phyloP scores from a whole-genome alignment of 139 green algal species.

The Edaphochlamys debaryana region DNA sequence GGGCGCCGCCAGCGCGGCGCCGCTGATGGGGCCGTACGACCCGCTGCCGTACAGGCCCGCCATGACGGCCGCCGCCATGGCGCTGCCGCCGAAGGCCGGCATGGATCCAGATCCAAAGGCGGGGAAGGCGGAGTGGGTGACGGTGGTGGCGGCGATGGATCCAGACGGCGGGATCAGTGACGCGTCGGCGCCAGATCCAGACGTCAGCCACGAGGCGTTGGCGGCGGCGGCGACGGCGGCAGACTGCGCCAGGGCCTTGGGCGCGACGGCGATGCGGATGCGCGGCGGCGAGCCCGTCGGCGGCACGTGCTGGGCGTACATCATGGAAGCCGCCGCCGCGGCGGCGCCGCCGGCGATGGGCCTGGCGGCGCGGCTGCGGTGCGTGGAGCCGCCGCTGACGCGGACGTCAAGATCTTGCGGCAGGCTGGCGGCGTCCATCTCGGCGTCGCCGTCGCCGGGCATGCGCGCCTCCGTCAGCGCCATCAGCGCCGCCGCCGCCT shows the following conservation, averaged over 20 bases:
- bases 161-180: not conserved
- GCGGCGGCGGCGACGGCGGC: not conserved
- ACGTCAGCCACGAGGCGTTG: not conserved
- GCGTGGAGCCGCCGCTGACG: no score
- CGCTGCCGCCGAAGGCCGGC: not conserved
- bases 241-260: slow-evolving; percentile 4
- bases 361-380: slow-evolving; percentile 18
- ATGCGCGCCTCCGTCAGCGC: not conserved
- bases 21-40: not conserved
- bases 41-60: not conserved
- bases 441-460: not conserved
- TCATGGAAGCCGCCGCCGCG: not conserved
- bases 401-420: no score
- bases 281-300: not conserved
- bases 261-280: slow-evolving; percentile 12
- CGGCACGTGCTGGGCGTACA: not conserved
- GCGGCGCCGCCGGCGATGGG: not conserved
- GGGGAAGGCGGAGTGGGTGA: no score
- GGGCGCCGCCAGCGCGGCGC: not conserved
- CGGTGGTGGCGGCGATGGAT: not conserved
- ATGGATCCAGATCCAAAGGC: not conserved
- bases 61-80: slow-evolving; percentile 1
- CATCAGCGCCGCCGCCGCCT: not conserved
- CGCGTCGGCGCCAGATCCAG: not conserved
- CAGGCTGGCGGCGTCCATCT: not conserved